Conservation (phyloP, 2,329 filamentous ascomycete genomes). For the Cytospora piceae region DNA sequence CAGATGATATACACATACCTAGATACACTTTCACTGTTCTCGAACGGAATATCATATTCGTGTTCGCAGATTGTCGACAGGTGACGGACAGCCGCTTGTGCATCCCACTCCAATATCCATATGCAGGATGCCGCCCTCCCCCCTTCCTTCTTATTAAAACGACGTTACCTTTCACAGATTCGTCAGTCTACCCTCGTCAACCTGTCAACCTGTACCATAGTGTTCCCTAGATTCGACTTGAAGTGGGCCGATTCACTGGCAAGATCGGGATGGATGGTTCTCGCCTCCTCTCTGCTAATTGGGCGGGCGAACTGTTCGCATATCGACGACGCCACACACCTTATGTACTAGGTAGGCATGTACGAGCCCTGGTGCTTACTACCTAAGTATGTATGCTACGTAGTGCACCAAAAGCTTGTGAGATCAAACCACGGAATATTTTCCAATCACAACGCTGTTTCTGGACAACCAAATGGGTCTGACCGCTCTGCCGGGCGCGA, state of each 20-base stretch:
- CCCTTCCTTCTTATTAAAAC: constrained; percentile 9
- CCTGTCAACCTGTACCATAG: background rate
- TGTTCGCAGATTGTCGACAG: background rate
- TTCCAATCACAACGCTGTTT: constrained; percentile 7
- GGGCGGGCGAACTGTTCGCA: constrained; percentile 3
- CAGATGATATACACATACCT: too few relatives aligned
- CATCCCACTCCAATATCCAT: background rate
- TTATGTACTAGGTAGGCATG: background rate
- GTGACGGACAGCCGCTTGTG: background rate
- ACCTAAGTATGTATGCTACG: background rate
- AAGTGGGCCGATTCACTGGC: constrained; percentile 22
- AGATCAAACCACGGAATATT: constrained; percentile 14
- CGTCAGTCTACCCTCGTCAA: background rate
- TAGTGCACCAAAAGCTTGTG: background rate
- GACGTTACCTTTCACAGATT: constrained; percentile 24
- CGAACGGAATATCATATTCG: background rate
- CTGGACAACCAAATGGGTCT: constrained; percentile 2
- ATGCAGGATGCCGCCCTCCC: constrained; percentile 8
- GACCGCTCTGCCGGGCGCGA: constrained; percentile 18
- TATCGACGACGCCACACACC: constrained; percentile 19
- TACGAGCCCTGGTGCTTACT: constrained; percentile 9
- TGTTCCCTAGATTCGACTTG: constrained; percentile 26
- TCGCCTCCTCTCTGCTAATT: constrained; percentile 7
- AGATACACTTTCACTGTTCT: too few relatives aligned
- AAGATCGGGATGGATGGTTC: constrained; percentile 18